Evolutionary conservation across 257 asterid genomes (phyloP).

Genomic region (Lycium barbarum): DNA sequence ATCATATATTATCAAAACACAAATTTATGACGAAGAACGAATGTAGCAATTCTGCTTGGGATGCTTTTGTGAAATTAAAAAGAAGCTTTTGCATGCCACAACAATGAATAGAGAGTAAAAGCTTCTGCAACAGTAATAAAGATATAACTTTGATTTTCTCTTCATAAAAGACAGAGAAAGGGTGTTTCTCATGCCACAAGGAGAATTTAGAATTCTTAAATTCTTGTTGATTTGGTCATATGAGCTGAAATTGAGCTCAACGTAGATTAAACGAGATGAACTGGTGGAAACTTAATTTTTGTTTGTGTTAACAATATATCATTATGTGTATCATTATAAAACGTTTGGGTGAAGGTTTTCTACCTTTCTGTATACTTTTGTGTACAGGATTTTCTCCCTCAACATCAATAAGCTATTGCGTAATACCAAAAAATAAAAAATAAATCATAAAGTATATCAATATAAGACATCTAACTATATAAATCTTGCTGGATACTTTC

Average conservation of each 20-base stretch:
- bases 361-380: not conserved
- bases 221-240: conserved; percentile 19
- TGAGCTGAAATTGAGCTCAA: conserved; percentile 18
- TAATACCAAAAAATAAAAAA: not conserved
- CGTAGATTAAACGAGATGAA: not conserved
- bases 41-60: not conserved
- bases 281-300: conserved; percentile 10
- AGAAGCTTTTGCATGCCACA: not conserved
- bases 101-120: conserved; percentile 15
- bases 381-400: not conserved
- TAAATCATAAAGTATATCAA: not conserved
- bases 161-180: not conserved
- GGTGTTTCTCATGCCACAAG: not conserved
- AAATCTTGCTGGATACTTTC: not conserved
- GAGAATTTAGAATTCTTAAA: not conserved
- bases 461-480: not conserved
- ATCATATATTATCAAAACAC: not conserved
- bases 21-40: not conserved
- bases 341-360: not conserved
- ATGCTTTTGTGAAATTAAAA: not conserved
- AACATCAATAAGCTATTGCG: too few species aligned
- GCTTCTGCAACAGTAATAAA: not conserved
- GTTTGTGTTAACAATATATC: not conserved
- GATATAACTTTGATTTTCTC: conserved; percentile 2
- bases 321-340: not conserved